Conservation (phyloP, 352 stramenopile species). For the Aphanomyces astaci region DNA sequence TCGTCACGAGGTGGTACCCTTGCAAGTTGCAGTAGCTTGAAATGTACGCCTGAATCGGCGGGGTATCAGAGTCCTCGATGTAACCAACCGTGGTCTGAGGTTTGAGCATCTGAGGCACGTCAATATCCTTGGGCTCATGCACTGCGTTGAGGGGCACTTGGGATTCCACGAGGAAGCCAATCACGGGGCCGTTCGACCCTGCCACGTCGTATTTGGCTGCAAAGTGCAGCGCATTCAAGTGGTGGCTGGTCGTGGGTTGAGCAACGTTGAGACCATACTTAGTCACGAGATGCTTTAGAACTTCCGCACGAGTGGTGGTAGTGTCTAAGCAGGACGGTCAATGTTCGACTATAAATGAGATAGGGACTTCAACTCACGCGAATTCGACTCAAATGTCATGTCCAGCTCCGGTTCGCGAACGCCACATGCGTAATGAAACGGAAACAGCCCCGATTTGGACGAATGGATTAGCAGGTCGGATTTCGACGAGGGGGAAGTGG, state of each 20-base stretch:
- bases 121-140: slow-evolving; percentile 48
- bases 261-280: slow-evolving; percentile 36
- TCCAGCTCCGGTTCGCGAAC: slow-evolving; percentile 42
- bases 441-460: slow-evolving; percentile 29
- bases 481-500: slow-evolving; percentile 19
- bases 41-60: not conserved
- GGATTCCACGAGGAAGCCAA: slow-evolving; percentile 39
- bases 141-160: slow-evolving; percentile 40
- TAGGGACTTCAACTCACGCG: not conserved
- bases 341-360: not conserved
- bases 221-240: slow-evolving; percentile 33
- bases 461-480: slow-evolving; percentile 26
- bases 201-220: slow-evolving; percentile 40
- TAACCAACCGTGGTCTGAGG: slow-evolving; percentile 29
- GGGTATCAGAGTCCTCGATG: slow-evolving; percentile 15
- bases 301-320: slow-evolving; percentile 30
- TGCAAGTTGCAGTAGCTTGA: not conserved
- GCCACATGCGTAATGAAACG: slow-evolving; percentile 60
- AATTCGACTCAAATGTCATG: slow-evolving; percentile 28
- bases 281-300: slow-evolving; percentile 35
- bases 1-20: not conserved
- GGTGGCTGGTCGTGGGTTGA: slow-evolving; percentile 26
- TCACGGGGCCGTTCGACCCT: slow-evolving; percentile 38
- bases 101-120: slow-evolving; percentile 32
- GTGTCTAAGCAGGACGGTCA: slow-evolving; percentile 29